Evolutionary conservation across 1,284 basidiomycete species (phyloP).

Genomic region (Cryptococcus sp.): DNA sequence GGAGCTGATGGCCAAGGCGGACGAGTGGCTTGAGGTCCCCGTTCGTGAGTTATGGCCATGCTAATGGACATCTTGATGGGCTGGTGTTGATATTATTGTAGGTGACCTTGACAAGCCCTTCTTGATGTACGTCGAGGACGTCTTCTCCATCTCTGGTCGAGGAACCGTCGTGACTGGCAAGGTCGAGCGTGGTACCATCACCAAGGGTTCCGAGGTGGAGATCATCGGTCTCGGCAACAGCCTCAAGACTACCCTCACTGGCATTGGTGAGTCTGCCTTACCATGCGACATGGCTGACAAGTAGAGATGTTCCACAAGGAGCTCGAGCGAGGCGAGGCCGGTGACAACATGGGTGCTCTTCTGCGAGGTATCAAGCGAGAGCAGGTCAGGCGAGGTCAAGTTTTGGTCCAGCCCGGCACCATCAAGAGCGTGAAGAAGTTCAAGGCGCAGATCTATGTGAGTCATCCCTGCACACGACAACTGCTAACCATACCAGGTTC

Average conservation of each 20-base stretch:
- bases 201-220: slow-evolving; percentile 93
- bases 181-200: slow-evolving; percentile 90
- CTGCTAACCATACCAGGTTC: slow-evolving; percentile 55
- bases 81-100: slow-evolving; percentile 32
- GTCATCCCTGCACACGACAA: slow-evolving; percentile 22
- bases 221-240: slow-evolving; percentile 80
- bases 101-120: slow-evolving; percentile 97
- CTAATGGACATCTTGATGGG: not conserved
- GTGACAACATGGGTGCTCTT: slow-evolving; percentile 98
- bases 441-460: slow-evolving; percentile 82
- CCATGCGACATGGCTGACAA: slow-evolving; percentile 5
- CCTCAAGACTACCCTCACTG: slow-evolving; percentile 92
- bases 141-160: slow-evolving; percentile 97
- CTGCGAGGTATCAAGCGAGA: slow-evolving; percentile 97
- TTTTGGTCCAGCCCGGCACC: slow-evolving; percentile 83
- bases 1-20: slow-evolving; percentile 83
- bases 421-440: slow-evolving; percentile 95
- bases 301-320: slow-evolving; percentile 99
- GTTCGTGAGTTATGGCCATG: slow-evolving; percentile 60
- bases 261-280: slow-evolving; percentile 65
- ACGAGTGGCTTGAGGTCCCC: slow-evolving; percentile 93
- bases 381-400: slow-evolving; percentile 89
- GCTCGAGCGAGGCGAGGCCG: slow-evolving; percentile 94
- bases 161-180: slow-evolving; percentile 97
- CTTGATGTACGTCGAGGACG: slow-evolving; percentile 95